A percentile compares a stretch with the other conserved stretches of the same genome.
These are phyloP conservation scores for Babesia sp. DNA, from an alignment of 169 alveolate species.

Conservation along the genomic window DNA sequence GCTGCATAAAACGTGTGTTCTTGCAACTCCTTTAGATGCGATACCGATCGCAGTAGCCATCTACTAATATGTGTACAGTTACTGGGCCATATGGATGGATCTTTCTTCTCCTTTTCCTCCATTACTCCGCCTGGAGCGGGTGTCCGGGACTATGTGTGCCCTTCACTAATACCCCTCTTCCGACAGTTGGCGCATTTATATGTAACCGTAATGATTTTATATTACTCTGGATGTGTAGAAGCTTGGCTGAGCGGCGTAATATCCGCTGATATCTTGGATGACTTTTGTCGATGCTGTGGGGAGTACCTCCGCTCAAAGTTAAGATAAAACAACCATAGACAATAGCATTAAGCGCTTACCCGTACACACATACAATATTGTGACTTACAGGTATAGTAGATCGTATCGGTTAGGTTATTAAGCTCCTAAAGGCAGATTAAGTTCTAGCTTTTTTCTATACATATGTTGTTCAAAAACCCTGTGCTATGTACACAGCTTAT, in stretches of 20 bases:
- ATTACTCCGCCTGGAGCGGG: neutral
- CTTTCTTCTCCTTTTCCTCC: neutral
- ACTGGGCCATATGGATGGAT: conserved; percentile 15
- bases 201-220: neutral
- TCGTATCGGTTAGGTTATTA: neutral
- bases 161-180: neutral
- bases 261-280: neutral
- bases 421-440: neutral
- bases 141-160: neutral
- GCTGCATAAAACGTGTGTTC: conserved; percentile 23
- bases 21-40: conserved; percentile 14
- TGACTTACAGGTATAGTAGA: neutral
- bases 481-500: neutral
- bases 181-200: neutral
- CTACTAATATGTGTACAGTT: conserved; percentile 29
- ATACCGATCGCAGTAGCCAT: conserved; percentile 45
- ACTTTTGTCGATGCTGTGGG: neutral
- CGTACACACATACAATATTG: neutral
- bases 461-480: too few species aligned
- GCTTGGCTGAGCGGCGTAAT: neutral
- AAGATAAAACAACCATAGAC: neutral
- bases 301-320: neutral
- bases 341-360: neutral
- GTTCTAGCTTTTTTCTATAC: too few species aligned
- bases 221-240: neutral